These are phyloP conservation scores for Trichosporon ovoides DNA, from an alignment of 1,284 basidiomycete species.

Conservation along the genomic window DNA sequence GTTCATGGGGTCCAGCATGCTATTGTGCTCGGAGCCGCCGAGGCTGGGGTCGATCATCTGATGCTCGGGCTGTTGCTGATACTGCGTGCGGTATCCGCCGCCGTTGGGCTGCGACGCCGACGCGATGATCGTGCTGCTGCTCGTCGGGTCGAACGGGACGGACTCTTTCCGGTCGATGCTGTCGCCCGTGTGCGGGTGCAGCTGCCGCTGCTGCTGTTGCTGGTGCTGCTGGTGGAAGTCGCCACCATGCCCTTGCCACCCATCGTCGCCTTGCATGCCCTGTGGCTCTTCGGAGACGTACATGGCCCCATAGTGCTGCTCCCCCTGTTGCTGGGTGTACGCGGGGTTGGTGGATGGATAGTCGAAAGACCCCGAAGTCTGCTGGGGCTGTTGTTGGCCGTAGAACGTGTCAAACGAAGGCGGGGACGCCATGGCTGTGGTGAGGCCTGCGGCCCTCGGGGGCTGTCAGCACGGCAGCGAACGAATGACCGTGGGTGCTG, in stretches of 20 bases:
- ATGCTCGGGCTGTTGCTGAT: slow-evolving; percentile 15
- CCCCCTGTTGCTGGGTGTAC: slow-evolving; percentile 11
- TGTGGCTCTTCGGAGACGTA: slow-evolving; percentile 31
- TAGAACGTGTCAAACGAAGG: slow-evolving; percentile 33
- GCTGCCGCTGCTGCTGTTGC: slow-evolving; percentile 13
- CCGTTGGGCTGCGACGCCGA: slow-evolving; percentile 20
- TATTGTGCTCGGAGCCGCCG: background rate
- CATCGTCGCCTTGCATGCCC: slow-evolving; percentile 2
- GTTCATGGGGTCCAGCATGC: slow-evolving; percentile 2
- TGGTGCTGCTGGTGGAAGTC: slow-evolving; percentile 3
- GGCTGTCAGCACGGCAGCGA: background rate
- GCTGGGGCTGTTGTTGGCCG: slow-evolving; percentile 20
- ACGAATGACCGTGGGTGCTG: background rate
- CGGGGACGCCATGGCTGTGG: slow-evolving; percentile 23
- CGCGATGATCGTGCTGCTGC: slow-evolving; percentile 37
- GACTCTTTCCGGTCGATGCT: slow-evolving; percentile 32
- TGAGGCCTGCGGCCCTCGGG: background rate
- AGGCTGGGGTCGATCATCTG: slow-evolving; percentile 7
- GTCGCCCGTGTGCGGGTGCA: slow-evolving; percentile 3
- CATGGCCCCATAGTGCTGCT: slow-evolving; percentile 1
- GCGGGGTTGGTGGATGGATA: slow-evolving; percentile 14
- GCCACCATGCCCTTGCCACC: background rate
- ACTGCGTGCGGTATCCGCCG: background rate
- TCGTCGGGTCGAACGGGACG: slow-evolving; percentile 36
- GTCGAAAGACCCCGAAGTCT: slow-evolving; percentile 17